Conservation (phyloP, 2,329 filamentous ascomycete genomes). For the Lecanicillium sp. region DNA sequence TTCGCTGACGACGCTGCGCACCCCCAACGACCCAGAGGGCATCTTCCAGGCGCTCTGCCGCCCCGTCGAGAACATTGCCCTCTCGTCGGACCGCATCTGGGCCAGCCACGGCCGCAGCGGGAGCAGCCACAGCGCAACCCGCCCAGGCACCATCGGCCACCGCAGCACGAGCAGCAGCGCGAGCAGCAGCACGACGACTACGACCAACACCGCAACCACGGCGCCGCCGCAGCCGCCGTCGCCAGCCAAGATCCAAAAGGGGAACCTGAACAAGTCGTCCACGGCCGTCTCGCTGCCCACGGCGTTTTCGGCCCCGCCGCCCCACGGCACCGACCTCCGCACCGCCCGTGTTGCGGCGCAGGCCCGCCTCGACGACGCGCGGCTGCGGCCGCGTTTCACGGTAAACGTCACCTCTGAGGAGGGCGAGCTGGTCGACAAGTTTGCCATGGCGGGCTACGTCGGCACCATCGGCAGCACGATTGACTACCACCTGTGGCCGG, state of each 20-base stretch:
- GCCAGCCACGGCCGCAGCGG: slow-evolving; percentile 7
- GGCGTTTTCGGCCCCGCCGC: slow-evolving; percentile 9
- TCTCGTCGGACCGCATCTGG: slow-evolving; percentile 39
- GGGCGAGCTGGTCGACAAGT: slow-evolving; percentile 42
- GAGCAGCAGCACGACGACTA: slow-evolving; percentile 9
- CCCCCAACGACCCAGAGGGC: slow-evolving; percentile 63
- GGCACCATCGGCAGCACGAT: slow-evolving; percentile 53
- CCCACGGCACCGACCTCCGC: slow-evolving; percentile 36
- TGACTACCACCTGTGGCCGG: slow-evolving; percentile 51
- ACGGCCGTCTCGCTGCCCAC: slow-evolving; percentile 25
- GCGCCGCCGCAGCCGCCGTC: slow-evolving; percentile 7
- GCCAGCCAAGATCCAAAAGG: slow-evolving; percentile 17
- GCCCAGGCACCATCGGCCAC: slow-evolving; percentile 12
- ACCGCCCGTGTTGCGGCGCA: slow-evolving; percentile 57
- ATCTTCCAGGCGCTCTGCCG: slow-evolving; percentile 61
- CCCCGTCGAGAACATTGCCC: slow-evolving; percentile 47
- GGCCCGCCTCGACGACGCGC: slow-evolving; percentile 52
- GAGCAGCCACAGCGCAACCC: slow-evolving; percentile 10
- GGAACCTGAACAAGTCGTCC: slow-evolving; percentile 24
- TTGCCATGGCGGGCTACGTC: slow-evolving; percentile 52
- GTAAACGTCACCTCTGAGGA: slow-evolving; percentile 50
- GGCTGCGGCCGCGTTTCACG: slow-evolving; percentile 44
- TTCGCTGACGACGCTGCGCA: slow-evolving; percentile 47
- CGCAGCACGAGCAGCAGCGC: slow-evolving; percentile 7
- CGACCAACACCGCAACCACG: slow-evolving; percentile 2